These are phyloP conservation scores for Schwanniomyces sp. DNA, from an alignment of 805 yeast species.

Conservation along the genomic window DNA sequence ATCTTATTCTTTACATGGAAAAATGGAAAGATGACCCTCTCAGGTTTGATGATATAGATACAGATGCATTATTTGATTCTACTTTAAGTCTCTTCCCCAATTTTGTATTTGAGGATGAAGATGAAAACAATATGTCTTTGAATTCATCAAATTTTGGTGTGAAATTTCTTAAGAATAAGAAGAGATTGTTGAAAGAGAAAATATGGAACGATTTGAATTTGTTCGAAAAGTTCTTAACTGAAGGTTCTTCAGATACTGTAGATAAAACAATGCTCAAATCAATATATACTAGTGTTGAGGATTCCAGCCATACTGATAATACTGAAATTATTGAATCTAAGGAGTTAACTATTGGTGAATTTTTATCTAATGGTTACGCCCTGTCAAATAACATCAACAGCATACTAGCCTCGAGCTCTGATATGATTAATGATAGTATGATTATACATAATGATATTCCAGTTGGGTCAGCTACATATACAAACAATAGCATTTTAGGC, in stretches of 20 bases:
- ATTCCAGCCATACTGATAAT: conserved; percentile 7
- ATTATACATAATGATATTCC: conserved; percentile 35
- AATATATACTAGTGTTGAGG: conserved; percentile 12
- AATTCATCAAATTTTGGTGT: conserved; percentile 38
- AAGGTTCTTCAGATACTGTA: conserved; percentile 13
- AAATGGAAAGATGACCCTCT: conserved; percentile 41
- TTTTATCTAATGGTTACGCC: conserved; percentile 32
- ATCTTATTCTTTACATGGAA: conserved; percentile 41
- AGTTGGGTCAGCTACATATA: conserved; percentile 27
- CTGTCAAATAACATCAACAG: conserved; percentile 10
- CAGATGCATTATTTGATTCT: conserved; percentile 35
- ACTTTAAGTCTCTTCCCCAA: conserved; percentile 37
- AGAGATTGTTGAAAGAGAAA: conserved; percentile 25
- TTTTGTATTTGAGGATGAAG: conserved; percentile 37
- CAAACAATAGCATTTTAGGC: conserved; percentile 20
- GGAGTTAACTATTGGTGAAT: conserved; percentile 28
- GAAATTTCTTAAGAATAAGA: conserved; percentile 34
- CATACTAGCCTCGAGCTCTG: conserved; percentile 11
- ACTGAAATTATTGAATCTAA: conserved; percentile 12
- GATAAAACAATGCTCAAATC: conserved; percentile 37
- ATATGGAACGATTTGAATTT: conserved; percentile 37
- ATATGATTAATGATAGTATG: conserved; percentile 21
- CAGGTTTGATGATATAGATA: conserved; percentile 43
- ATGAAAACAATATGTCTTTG: conserved; percentile 38
- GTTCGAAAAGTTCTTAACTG: conserved; percentile 25